phyloP scores from a whole-genome alignment of 2,329 filamentous ascomycete species.

The Aspergillus fumigatiaffinis region DNA sequence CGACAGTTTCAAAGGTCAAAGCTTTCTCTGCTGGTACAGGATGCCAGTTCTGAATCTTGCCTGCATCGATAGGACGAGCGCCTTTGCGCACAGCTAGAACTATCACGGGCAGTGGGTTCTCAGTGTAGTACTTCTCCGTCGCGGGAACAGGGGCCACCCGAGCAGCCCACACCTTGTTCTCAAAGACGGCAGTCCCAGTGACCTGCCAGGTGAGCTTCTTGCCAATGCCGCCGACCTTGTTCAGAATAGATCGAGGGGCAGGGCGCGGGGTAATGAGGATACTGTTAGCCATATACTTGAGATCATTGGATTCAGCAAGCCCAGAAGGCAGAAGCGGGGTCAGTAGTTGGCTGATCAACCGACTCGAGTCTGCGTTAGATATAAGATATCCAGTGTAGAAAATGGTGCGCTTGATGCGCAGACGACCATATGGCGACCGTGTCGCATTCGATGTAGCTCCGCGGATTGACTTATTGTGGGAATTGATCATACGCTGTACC shows the following conservation, averaged over 20 bases:
- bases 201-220: constrained; percentile 81
- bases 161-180: constrained; percentile 85
- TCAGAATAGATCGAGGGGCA: constrained; percentile 66
- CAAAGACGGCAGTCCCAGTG: constrained; percentile 67
- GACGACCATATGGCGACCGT: constrained; percentile 44
- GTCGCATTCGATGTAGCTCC: constrained; percentile 30
- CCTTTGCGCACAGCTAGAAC: constrained; percentile 77
- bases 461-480: constrained; percentile 61
- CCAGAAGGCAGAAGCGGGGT: constrained; percentile 58
- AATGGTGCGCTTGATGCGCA: constrained; percentile 79
- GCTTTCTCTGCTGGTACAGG: constrained; percentile 66
- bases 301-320: constrained; percentile 60
- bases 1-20: constrained; percentile 74
- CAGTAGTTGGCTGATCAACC: constrained; percentile 60
- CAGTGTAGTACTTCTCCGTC: constrained; percentile 68
- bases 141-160: constrained; percentile 68
- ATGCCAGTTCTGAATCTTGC: constrained; percentile 79
- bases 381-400: constrained; percentile 94
- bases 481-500: constrained; percentile 84
- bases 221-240: constrained; percentile 83
- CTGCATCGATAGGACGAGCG: constrained; percentile 72
- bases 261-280: constrained; percentile 83
- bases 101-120: constrained; percentile 72
- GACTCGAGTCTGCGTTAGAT: constrained; percentile 64
- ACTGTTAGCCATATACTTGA: constrained; percentile 81